A percentile compares a stretch with the other conserved stretches of the same genome.
Conservation (phyloP, 1,284 basidiomycete genomes). For the Fistulinella cinereoalba region DNA sequence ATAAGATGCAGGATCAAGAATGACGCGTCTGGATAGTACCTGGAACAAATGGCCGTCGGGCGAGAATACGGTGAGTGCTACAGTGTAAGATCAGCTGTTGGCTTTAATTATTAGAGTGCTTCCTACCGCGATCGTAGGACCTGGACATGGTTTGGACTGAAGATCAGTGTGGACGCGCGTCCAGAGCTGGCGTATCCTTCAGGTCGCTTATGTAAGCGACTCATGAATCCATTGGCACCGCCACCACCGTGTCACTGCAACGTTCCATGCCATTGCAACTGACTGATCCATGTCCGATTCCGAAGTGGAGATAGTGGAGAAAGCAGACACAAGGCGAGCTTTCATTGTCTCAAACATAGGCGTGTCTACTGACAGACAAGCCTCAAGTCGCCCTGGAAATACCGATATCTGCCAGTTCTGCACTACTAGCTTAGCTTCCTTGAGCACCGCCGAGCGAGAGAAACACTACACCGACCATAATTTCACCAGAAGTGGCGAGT, state of each 20-base stretch:
- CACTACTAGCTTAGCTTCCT: slow-evolving; percentile 35
- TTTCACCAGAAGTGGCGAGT: not conserved
- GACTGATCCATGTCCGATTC: slow-evolving; percentile 17
- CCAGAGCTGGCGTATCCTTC: slow-evolving; percentile 30
- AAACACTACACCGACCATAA: slow-evolving; percentile 51
- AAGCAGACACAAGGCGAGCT: slow-evolving; percentile 11
- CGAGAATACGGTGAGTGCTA: slow-evolving; percentile 91
- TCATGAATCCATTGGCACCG: slow-evolving; percentile 14
- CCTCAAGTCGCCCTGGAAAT: slow-evolving; percentile 13
- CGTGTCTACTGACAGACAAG: not conserved
- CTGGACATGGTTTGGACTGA: slow-evolving; percentile 30
- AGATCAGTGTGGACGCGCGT: slow-evolving; percentile 50
- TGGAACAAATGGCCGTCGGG: slow-evolving; percentile 94
- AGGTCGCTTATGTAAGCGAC: slow-evolving; percentile 32
- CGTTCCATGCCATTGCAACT: not conserved
- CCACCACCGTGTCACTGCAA: slow-evolving; percentile 17
- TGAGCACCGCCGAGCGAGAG: slow-evolving; percentile 37
- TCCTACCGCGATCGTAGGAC: slow-evolving; percentile 37
- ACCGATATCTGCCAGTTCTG: slow-evolving; percentile 50
- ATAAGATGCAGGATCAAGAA: slow-evolving; percentile 15
- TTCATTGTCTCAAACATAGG: too few relatives aligned
- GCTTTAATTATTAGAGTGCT: not conserved
- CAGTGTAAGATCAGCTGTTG: slow-evolving; percentile 12
- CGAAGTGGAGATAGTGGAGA: slow-evolving; percentile 28
- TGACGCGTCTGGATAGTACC: slow-evolving; percentile 43